Percentiles rank a stretch among this genome's conserved stretches.
phyloP scores from a whole-genome alignment of 1,284 basidiomycete genomes.

The Naganishia cerealis region DNA sequence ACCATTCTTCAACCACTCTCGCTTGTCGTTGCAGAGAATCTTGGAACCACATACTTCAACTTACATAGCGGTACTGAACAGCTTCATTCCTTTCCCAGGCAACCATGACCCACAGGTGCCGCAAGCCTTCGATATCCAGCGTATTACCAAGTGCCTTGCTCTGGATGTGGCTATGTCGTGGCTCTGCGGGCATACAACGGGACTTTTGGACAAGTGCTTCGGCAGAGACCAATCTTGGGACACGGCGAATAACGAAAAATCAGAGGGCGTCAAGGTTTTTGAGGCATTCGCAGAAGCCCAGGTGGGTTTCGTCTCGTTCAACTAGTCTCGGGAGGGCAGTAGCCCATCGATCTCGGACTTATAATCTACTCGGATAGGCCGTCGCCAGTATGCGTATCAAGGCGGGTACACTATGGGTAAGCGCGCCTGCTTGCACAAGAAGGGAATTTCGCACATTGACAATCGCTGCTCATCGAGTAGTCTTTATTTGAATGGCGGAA shows the following conservation, averaged over 20 bases:
- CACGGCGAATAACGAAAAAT: constrained; percentile 12
- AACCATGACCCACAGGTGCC: background rate
- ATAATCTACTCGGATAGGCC: constrained; percentile 24
- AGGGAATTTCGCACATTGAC: too few relatives aligned
- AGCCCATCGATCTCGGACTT: background rate
- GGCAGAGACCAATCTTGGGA: constrained; percentile 1
- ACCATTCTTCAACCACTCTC: constrained; percentile 46
- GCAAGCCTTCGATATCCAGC: constrained; percentile 42
- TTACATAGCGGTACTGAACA: constrained; percentile 19
- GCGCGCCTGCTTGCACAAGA: constrained; percentile 6
- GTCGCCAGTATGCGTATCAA: constrained; percentile 43
- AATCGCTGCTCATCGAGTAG: constrained; percentile 24
- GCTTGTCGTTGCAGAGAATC: constrained; percentile 24
- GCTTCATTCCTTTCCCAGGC: constrained; percentile 35
- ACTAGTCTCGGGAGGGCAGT: too few relatives aligned
- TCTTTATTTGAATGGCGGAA: constrained; percentile 43
- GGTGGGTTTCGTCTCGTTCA: constrained; percentile 7
- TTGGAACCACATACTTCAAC: constrained; percentile 16
- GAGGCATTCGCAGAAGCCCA: constrained; percentile 41
- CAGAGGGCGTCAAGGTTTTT: constrained; percentile 38
- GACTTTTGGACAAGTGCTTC: background rate
- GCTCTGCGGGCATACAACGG: constrained; percentile 41
- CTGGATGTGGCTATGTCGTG: constrained; percentile 43
- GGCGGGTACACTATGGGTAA: constrained; percentile 47
- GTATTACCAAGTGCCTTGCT: constrained; percentile 37